These are phyloP conservation scores for Coelastrella sp. DNA, from an alignment of 139 green algal genomes.

Conservation along the genomic window DNA sequence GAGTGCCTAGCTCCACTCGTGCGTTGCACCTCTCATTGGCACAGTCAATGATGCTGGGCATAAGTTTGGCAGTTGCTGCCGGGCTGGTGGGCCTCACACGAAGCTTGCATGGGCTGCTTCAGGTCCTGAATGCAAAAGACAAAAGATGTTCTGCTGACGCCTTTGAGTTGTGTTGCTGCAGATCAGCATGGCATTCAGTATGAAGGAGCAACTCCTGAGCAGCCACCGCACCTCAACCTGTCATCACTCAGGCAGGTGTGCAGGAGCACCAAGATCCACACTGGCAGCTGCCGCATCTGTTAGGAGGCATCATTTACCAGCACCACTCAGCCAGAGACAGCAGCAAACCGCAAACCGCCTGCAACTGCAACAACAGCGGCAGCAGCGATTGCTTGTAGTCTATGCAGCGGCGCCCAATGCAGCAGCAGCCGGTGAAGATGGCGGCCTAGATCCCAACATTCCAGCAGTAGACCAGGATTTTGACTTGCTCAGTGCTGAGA, in stretches of 20 bases:
- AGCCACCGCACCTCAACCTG: not conserved
- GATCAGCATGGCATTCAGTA: not conserved
- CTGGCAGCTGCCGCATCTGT: not conserved
- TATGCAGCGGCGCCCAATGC: conserved; percentile 1
- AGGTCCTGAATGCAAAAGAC: no score
- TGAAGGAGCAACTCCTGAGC: not conserved
- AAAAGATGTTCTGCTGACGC: no score
- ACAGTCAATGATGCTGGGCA: no score
- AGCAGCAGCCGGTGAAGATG: conserved; percentile 13
- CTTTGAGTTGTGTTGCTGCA: no score
- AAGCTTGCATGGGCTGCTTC: no score
- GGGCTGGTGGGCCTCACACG: no score
- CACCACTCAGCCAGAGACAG: not conserved
- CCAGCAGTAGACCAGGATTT: conserved; percentile 60
- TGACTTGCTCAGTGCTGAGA: conserved; percentile 58
- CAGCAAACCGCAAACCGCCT: not conserved
- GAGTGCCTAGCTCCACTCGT: not conserved
- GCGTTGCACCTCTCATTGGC: no score
- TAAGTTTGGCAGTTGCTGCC: no score
- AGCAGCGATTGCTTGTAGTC: conserved; percentile 13
- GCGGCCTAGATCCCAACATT: conserved; percentile 3
- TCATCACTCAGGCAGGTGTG: no score
- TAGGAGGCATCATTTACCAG: not conserved
- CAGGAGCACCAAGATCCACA: not conserved
- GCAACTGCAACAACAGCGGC: conserved; percentile 12